Evolutionary conservation across 768 basidiomycete species (phyloP).

Genomic region (Saitozyma podzolica): DNA sequence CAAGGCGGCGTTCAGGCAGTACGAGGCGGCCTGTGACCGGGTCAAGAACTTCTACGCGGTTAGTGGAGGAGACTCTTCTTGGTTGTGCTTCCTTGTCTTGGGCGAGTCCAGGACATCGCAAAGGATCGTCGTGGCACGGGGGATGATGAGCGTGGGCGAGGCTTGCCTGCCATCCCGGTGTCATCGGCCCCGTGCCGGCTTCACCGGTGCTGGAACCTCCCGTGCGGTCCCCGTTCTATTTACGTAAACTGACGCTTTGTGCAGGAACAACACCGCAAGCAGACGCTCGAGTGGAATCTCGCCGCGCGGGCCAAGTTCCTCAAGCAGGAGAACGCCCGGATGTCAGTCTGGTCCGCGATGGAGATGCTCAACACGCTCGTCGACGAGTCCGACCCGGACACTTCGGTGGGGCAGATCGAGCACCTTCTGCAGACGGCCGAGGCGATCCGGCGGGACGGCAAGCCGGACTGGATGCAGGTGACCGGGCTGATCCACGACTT

Average conservation of each 20-base stretch:
- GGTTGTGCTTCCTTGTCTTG: too few relatives aligned
- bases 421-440: constrained; percentile 70
- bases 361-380: constrained; percentile 76
- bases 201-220: constrained; percentile 11
- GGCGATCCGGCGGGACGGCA: constrained; percentile 51
- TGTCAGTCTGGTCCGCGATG: constrained; percentile 57
- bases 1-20: constrained; percentile 47
- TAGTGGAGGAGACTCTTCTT: constrained; percentile 4
- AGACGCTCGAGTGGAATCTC: constrained; percentile 82
- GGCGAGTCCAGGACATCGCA: too few relatives aligned
- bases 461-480: constrained; percentile 59
- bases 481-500: constrained; percentile 85
- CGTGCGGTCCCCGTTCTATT: too few relatives aligned
- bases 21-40: constrained; percentile 46
- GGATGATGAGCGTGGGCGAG: too few relatives aligned
- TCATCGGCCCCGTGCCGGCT: neutral
- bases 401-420: constrained; percentile 69
- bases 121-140: too few relatives aligned
- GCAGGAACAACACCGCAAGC: constrained; percentile 62
- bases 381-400: constrained; percentile 80
- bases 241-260: constrained; percentile 21
- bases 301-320: constrained; percentile 72
- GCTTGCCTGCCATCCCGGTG: too few relatives aligned
- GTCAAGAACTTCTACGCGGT: constrained; percentile 50
- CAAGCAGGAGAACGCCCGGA: constrained; percentile 66